Evolutionary conservation across 495 filamentous ascomycete genomes (phyloP).

Genomic region (Xylaria nigripes): DNA sequence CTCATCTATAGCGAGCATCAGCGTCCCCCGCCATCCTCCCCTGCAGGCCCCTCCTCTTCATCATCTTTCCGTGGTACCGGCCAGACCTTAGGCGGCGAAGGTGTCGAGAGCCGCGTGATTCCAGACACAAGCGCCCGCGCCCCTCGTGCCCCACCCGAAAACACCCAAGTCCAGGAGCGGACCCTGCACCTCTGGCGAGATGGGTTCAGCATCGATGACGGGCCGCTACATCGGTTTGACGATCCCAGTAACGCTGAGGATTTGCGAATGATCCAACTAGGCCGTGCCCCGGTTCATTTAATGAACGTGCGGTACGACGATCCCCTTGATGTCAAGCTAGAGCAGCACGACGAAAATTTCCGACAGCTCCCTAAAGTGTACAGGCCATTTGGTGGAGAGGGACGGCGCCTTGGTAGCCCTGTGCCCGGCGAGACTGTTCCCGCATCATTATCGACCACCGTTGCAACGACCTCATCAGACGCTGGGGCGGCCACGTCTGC

Average conservation of each 20-base stretch:
- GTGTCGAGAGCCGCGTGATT: conserved; percentile 64
- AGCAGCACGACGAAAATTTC: conserved; percentile 81
- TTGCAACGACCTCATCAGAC: conserved; percentile 27
- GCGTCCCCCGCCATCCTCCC: conserved; percentile 44
- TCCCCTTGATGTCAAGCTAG: conserved; percentile 82
- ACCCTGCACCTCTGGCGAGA: conserved; percentile 86
- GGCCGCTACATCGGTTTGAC: conserved; percentile 78
- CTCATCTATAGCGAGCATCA: conserved; percentile 43
- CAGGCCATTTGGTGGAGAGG: conserved; percentile 74
- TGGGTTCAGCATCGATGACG: conserved; percentile 93
- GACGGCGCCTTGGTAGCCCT: conserved; percentile 85
- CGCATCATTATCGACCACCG: conserved; percentile 19
- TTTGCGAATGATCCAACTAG: conserved; percentile 74
- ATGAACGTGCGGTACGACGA: conserved; percentile 82
- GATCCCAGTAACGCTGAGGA: conserved; percentile 79
- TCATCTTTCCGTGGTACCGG: conserved; percentile 72
- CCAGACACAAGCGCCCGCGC: conserved; percentile 50
- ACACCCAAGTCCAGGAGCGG: conserved; percentile 47
- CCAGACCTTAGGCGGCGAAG: conserved; percentile 84
- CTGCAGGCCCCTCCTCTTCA: conserved; percentile 38
- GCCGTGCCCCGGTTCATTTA: conserved; percentile 77
- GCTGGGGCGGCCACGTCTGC: conserved; percentile 38
- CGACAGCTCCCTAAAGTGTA: conserved; percentile 73
- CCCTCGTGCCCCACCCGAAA: conserved; percentile 8
- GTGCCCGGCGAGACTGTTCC: conserved; percentile 55